Base-by-base conservation (phyloP, 306 rosid genomes). In the Pachyrhizus erosus region DNA sequence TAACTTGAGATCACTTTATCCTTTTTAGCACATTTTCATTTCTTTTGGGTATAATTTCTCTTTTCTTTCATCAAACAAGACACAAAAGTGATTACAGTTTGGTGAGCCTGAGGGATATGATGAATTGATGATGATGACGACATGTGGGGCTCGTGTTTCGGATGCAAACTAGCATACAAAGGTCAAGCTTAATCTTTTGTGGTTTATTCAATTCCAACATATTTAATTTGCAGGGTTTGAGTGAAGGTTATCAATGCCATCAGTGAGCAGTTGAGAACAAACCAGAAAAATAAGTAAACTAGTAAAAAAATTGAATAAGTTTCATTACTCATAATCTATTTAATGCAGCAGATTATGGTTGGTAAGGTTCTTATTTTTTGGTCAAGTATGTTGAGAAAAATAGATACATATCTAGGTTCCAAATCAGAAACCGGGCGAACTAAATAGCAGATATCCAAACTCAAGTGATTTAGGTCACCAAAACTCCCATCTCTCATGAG, bases 401-500 rank as follows among this genome's bases (percentile, higher is more conserved):
- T 9, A 18, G 70, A 69, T n/a, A 79, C 61, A n/a, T n/a, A 18
- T 27, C 13, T 4, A 33, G 31, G 46, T 18, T 9, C 0, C 39
- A 24, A n/a, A 77, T 45, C 70, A 76, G 71, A 46, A 76, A 60
- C 51, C 1, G n/a, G 7, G 11, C n/a, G 1, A 61, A 18, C 45
- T 49, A 46, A 31, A 46, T 37, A 18, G 20, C 6, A 43, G 20
- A 26, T 8, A 2, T 61, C 80, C 72, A 26, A 31, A 31, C 73
- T 18, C 49, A 18, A 45, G 51, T 66, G n/a, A 46, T 77, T 77
- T 77, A 77, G 81, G 51, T 77, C 51, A 65, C 62, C 82, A 65
- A 78, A 78, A 65, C 65, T 64, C 34, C 20, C 7, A 29, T 77
- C 5, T 77, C 4, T 31, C 14, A 65, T 49, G 49, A 51, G 11